Evolutionary conservation across 257 asterid genomes (phyloP).

Genomic region (Nicotiana knightiana): DNA sequence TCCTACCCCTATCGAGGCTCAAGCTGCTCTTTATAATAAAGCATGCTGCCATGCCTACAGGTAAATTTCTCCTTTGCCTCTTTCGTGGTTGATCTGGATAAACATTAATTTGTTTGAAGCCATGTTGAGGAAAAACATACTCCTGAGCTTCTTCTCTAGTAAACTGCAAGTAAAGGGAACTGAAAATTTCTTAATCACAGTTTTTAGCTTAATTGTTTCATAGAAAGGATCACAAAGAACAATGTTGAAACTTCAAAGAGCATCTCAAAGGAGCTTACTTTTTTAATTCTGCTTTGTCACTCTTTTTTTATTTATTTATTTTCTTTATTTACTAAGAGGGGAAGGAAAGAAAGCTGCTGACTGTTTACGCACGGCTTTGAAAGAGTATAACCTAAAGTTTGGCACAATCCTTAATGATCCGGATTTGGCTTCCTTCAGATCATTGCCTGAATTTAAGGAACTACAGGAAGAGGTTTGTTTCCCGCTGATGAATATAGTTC

Average conservation of each 20-base stretch:
- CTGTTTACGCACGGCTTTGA: slow-evolving; percentile 87
- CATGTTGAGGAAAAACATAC: neutral
- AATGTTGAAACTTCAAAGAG: neutral
- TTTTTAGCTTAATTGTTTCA: neutral
- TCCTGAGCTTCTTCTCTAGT: neutral
- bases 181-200: neutral
- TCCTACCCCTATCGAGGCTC: slow-evolving; percentile 74
- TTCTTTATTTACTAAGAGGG: slow-evolving; percentile 59
- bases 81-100: neutral
- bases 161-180: neutral
- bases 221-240: neutral
- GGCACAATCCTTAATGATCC: slow-evolving; percentile 94
- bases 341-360: slow-evolving; percentile 89
- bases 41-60: slow-evolving; percentile 98
- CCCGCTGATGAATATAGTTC: neutral
- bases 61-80: slow-evolving; percentile 22
- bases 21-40: slow-evolving; percentile 94
- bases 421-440: slow-evolving; percentile 93
- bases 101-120: neutral
- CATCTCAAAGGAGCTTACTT: neutral
- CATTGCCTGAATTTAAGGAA: slow-evolving; percentile 86
- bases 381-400: slow-evolving; percentile 76
- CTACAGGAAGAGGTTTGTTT: slow-evolving; percentile 86
- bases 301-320: slow-evolving; percentile 10
- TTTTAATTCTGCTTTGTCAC: neutral